phyloP scores from a whole-genome alignment of 768 basidiomycete species.

The Tephrocybe sp. region DNA sequence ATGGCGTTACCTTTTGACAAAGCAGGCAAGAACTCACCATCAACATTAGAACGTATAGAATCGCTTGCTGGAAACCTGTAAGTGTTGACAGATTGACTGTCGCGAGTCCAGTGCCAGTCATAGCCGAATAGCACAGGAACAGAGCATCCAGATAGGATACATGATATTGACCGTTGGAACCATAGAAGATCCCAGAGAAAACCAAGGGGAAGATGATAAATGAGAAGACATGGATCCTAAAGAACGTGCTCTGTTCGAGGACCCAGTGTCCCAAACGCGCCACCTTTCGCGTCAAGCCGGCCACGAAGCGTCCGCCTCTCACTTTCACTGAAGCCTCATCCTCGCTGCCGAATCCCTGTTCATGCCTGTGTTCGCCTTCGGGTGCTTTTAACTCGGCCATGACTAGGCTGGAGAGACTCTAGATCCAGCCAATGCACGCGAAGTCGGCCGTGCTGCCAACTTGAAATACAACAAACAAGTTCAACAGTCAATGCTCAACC shows the following conservation, averaged over 20 bases:
- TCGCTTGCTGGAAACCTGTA: slow-evolving; percentile 48
- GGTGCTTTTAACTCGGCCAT: no score
- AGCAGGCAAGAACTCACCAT: slow-evolving; percentile 31
- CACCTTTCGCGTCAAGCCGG: not conserved
- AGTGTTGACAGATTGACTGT: slow-evolving; percentile 51
- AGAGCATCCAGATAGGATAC: slow-evolving; percentile 55
- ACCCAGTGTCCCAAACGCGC: not conserved
- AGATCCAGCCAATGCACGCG: no score
- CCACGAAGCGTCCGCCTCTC: not conserved
- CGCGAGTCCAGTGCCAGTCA: slow-evolving; percentile 49
- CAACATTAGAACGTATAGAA: slow-evolving; percentile 54
- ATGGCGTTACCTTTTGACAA: no score
- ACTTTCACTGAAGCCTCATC: not conserved
- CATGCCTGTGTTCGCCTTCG: no score
- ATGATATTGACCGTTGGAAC: slow-evolving; percentile 51
- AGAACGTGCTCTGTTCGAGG: slow-evolving; percentile 45
- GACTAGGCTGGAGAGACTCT: no score
- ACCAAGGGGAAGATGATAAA: slow-evolving; percentile 62
- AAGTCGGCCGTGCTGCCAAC: no score
- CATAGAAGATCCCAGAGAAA: slow-evolving; percentile 65
- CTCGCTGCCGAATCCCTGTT: no score
- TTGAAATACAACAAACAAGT: no score
- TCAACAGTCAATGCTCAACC: no score
- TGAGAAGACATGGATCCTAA: slow-evolving; percentile 47
- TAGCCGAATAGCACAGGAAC: slow-evolving; percentile 62